A percentile compares a stretch with the other conserved stretches of the same genome.
These are phyloP conservation scores for Calycina herbarum DNA, from an alignment of 2,329 filamentous ascomycete genomes.

Conservation along the genomic window DNA sequence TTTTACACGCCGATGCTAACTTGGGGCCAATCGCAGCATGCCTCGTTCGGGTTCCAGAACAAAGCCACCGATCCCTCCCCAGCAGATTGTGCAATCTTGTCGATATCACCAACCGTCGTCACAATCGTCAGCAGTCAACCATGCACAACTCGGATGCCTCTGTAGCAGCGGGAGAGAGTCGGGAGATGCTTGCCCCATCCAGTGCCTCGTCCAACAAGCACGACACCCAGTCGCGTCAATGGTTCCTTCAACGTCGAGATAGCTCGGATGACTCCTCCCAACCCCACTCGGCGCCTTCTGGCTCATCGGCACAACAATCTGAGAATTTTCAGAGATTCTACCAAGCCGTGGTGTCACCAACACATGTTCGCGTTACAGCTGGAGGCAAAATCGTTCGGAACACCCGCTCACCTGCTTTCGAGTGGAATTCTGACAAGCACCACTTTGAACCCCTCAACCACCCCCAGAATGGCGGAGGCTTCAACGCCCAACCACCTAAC, in stretches of 20 bases:
- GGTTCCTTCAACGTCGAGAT: conserved; percentile 35
- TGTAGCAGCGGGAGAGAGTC: conserved; percentile 23
- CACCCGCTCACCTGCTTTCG: conserved; percentile 45
- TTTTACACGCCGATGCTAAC: background rate
- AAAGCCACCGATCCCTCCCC: conserved; percentile 24
- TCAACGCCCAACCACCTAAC: conserved; percentile 8
- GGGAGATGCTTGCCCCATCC: conserved; percentile 13
- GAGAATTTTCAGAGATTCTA: conserved; percentile 70
- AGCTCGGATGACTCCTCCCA: conserved; percentile 36
- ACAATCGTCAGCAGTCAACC: conserved; percentile 13
- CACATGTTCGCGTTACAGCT: conserved; percentile 66
- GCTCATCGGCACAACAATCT: conserved; percentile 54
- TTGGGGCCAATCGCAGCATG: conserved; percentile 19
- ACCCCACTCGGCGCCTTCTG: conserved; percentile 54
- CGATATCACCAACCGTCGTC: conserved; percentile 26
- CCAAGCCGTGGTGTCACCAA: conserved; percentile 66
- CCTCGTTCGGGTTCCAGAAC: conserved; percentile 30
- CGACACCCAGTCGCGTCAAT: conserved; percentile 24
- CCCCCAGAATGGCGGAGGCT: conserved; percentile 11
- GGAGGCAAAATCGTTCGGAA: conserved; percentile 68
- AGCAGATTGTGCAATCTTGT: conserved; percentile 26
- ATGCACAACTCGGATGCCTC: conserved; percentile 25
- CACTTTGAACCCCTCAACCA: conserved; percentile 26
- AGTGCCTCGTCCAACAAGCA: conserved; percentile 11
- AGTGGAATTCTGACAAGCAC: conserved; percentile 33